Evolutionary conservation across 1,284 basidiomycete species (phyloP), one percentile per base, ranked within the genome.

Genomic region (Cronartium quercuum): DNA sequence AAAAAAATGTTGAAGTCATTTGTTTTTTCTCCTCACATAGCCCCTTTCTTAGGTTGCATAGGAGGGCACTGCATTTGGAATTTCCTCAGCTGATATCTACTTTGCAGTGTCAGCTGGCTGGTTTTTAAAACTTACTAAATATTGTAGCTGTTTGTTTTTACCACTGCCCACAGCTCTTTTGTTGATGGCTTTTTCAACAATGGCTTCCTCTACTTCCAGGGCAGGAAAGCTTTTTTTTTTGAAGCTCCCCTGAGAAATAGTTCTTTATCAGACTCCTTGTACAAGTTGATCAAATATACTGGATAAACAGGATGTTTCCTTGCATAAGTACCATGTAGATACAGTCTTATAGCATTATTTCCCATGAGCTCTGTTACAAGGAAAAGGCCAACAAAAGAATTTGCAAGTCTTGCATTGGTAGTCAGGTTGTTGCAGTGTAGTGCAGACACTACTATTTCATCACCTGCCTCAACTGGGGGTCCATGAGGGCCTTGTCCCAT

Each of bases 321-420:
- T 10, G 38, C 34, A 60, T 35, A 58, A 3, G 18, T 13, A 12
- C 55, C 66, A 3, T 42, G 38, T 6, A 60, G 4, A 0, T 38
- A 1, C 21, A 68, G 35, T 51, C 55, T 47, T 10, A 66, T 15
- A 6, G 64, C 64, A 29, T 66, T 66, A 0, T 6, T 12, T 4
- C 66, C 44, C 7, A 47, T 34, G 21, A 60, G 12, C 0, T 7
- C 15, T 10, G 38, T 58, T 0, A 69, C 24, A 3, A 62, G 9
- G 35, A 69, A 62, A 3, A 55, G 68, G 42, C 57, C 57, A 13
- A 62, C 24, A 61, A 69, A 69, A 10, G 55, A 13, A 58, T 69
- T 55, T 44, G 61, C 61, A 12, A 69, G 21, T 35, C 61, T 69
- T 34, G n/a, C 4, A 21, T 40, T 40, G 7, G 24, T 55, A 12